Evolutionary conservation across 2,329 filamentous ascomycete species (phyloP), one percentile per base, ranked within the genome.

Genomic region (Acephala macrosclerotiorum): DNA sequence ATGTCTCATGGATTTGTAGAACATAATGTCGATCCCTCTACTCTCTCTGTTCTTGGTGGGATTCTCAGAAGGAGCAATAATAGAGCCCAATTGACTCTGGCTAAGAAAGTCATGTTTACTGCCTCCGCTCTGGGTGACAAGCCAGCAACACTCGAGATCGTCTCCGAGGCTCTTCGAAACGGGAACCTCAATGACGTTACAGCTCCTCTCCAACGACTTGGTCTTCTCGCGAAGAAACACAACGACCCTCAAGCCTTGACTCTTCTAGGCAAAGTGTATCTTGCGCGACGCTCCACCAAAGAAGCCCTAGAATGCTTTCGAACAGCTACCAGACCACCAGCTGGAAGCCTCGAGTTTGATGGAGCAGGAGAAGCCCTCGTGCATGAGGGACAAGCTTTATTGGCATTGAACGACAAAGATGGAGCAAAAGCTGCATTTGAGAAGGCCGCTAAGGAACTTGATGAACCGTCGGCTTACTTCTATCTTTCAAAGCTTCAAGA

Each of bases 381-480:
- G 11, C 18, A 60, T 16, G 61, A 74, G 64, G 75, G 72, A 1
- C 35, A 61, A 14, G 70, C 75, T 25, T 63, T 73, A 7, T 36
- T 64, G n/a, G 45, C 58, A 45, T n/a, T 57, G 38, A 57, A 65
- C 2, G 68, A 71, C n/a, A 58, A 14, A 35, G 38, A 62, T 53
- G 71, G 63, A n/a, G 73, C 75, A 0, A 64, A 68, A 18, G 49
- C 56, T 20, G 69, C 66, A 0, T 75, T 76, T n/a, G 60, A 72
- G 36, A 74, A 68, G 63, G 75, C 74, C 11, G 76, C 76, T 3
- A 22, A 75, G 2, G 72, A 75, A 45, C 57, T 74, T 4, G 73
- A 77, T 66, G 70, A 77, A 6, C 70, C 75, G 1, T 20, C 49
- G 7, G 75, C 68, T 6, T 76, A 75, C 60, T 76, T 73, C 61